These are phyloP conservation scores for Nakazawaea molendinolei DNA, from an alignment of 805 yeast genomes.

Conservation along the genomic window DNA sequence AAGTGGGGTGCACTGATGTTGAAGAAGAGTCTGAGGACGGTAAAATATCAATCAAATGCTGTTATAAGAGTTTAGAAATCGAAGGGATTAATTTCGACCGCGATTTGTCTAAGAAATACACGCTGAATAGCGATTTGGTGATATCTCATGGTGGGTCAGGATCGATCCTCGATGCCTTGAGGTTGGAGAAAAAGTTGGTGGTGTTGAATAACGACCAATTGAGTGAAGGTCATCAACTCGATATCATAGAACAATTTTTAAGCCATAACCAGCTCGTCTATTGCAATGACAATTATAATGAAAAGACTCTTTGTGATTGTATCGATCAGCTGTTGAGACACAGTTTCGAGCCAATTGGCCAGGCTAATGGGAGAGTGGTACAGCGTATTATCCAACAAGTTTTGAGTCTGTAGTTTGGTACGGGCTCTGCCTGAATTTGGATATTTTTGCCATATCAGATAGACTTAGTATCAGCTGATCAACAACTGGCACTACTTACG, in stretches of 20 bases:
- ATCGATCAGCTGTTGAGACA: background rate
- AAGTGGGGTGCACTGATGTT: constrained; percentile 1
- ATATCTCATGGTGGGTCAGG: constrained; percentile 93
- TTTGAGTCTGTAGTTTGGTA: too few relatives aligned
- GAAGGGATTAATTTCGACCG: constrained; percentile 42
- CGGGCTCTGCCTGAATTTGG: too few relatives aligned
- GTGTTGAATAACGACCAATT: constrained; percentile 65
- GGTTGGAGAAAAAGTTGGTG: constrained; percentile 48
- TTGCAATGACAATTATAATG: constrained; percentile 5
- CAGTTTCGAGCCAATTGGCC: constrained; percentile 1
- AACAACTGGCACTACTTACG: too few relatives aligned
- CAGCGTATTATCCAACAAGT: constrained; percentile 4
- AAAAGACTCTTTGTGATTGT: background rate
- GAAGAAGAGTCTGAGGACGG: constrained; percentile 2
- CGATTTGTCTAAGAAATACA: constrained; percentile 31
- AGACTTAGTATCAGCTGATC: too few relatives aligned
- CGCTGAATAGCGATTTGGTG: constrained; percentile 48
- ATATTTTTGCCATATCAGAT: too few relatives aligned
- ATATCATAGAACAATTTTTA: constrained; percentile 31
- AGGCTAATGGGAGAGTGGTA: constrained; percentile 6
- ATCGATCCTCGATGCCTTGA: constrained; percentile 72
- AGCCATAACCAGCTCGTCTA: constrained; percentile 4
- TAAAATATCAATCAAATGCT: background rate
- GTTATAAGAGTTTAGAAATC: constrained; percentile 20
- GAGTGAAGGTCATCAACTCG: constrained; percentile 85